Percentiles rank a stretch among this genome's conserved stretches.
Conservation (phyloP, 2,329 filamentous ascomycete genomes). For the Diaporthe citrichinensis region DNA sequence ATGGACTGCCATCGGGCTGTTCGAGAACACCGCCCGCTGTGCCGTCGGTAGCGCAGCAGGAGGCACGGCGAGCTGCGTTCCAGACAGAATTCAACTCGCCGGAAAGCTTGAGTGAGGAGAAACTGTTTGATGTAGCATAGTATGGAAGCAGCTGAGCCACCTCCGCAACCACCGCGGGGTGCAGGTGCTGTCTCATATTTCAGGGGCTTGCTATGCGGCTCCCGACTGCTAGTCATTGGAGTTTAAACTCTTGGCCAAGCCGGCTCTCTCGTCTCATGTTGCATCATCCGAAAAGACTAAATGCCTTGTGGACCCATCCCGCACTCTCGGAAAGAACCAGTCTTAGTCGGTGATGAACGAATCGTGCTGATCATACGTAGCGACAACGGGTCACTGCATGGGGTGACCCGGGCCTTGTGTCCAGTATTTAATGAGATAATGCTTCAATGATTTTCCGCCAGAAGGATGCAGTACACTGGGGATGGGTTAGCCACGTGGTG, state of each 20-base stretch:
- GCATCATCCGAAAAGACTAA: slow-evolving; percentile 25
- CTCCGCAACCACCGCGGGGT: slow-evolving; percentile 12
- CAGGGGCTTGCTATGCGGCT: slow-evolving; percentile 21
- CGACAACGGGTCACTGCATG: background rate
- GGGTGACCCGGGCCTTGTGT: background rate
- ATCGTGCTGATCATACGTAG: slow-evolving; percentile 20
- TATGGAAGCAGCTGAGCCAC: slow-evolving; percentile 20
- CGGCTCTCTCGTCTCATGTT: slow-evolving; percentile 27
- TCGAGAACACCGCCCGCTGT: background rate
- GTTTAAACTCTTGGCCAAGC: slow-evolving; percentile 23
- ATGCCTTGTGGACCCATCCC: slow-evolving; percentile 2
- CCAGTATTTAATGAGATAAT: background rate
- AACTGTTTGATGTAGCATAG: slow-evolving; percentile 4
- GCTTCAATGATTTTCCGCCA: background rate
- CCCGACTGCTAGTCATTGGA: background rate
- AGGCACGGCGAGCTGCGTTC: background rate
- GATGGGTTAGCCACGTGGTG: background rate
- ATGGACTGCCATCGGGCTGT: background rate
- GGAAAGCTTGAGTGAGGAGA: background rate
- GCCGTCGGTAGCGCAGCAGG: background rate
- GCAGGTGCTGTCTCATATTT: slow-evolving; percentile 22
- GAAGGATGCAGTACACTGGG: too few relatives aligned
- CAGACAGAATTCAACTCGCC: background rate
- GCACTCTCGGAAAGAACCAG: background rate
- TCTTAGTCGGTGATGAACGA: background rate